Conservation (phyloP, 2,329 filamentous ascomycete species). For the Aspergillus pseudonomiae region DNA sequence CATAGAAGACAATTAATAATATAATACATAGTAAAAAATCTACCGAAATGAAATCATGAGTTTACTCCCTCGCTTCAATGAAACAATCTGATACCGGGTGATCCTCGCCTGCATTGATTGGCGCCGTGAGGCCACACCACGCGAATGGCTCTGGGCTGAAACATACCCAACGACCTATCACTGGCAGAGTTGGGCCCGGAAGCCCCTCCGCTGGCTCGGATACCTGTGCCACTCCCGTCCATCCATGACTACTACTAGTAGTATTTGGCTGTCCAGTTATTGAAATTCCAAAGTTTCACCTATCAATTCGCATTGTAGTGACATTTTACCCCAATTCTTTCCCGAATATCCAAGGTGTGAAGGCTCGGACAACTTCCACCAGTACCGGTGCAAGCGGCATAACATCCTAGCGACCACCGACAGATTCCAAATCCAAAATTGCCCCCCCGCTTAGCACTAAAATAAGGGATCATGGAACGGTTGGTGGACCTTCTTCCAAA, state of each 20-base stretch:
- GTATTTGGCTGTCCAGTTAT: background rate
- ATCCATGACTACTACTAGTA: background rate
- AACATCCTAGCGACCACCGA: conserved; percentile 10
- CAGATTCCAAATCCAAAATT: background rate
- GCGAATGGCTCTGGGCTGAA: conserved; percentile 14
- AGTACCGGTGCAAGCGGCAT: background rate
- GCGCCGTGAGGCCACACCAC: conserved; percentile 4
- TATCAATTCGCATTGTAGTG: background rate
- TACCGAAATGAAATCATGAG: background rate
- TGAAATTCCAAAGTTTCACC: background rate
- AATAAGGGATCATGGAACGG: conserved; percentile 16
- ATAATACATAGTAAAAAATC: background rate
- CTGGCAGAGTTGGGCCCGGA: conserved; percentile 6
- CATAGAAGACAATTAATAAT: background rate
- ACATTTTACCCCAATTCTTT: background rate
- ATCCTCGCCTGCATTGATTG: conserved; percentile 4
- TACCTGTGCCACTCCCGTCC: conserved; percentile 2
- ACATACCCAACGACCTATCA: conserved; percentile 14
- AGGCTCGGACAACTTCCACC: background rate
- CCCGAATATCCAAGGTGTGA: background rate
- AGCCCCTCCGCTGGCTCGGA: conserved; percentile 9
- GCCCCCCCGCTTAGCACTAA: conserved; percentile 3
- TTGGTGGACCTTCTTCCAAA: conserved; percentile 6
- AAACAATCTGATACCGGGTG: conserved; percentile 6
- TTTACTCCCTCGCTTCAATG: conserved; percentile 6